These are phyloP conservation scores for Aphanomyces cochlioides DNA, from an alignment of 352 stramenopile species.

Conservation along the genomic window DNA sequence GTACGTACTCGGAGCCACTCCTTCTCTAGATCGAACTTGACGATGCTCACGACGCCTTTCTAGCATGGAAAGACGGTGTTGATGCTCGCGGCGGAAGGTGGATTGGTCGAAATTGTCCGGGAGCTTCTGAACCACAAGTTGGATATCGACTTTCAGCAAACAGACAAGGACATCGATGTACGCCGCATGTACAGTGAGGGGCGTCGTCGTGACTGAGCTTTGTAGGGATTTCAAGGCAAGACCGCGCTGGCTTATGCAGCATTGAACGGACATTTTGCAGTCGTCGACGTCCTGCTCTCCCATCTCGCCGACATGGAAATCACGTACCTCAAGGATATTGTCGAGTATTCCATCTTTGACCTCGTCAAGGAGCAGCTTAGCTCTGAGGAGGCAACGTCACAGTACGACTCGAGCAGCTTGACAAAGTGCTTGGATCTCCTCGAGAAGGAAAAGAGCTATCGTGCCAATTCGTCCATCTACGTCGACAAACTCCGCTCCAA, in stretches of 20 bases:
- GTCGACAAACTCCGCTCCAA: slow-evolving; percentile 26
- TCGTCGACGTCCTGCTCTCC: slow-evolving; percentile 21
- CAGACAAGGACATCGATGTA: slow-evolving; percentile 5
- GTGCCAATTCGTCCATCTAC: slow-evolving; percentile 25
- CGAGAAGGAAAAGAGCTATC: slow-evolving; percentile 28
- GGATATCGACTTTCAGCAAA: slow-evolving; percentile 25
- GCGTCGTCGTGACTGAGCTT: neutral
- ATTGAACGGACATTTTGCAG: slow-evolving; percentile 14
- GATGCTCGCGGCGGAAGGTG: slow-evolving; percentile 19
- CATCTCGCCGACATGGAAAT: slow-evolving; percentile 26
- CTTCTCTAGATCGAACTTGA: too few relatives aligned
- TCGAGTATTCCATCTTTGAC: neutral
- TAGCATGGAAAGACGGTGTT: slow-evolving; percentile 27
- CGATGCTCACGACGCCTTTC: neutral
- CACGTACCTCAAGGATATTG: slow-evolving; percentile 13
- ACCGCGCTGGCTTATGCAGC: slow-evolving; percentile 22
- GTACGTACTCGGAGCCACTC: neutral
- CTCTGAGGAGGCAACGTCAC: neutral
- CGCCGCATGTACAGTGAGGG: neutral
- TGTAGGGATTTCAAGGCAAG: slow-evolving; percentile 19
- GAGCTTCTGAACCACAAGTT: slow-evolving; percentile 1
- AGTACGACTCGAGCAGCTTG: neutral
- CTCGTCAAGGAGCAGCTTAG: slow-evolving; percentile 13
- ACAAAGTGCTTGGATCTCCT: slow-evolving; percentile 21
- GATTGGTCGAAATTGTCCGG: slow-evolving; percentile 22